Evolutionary conservation across 1,139 yeast genomes (phyloP), one percentile per base, ranked within the genome.

Genomic region (Nakaseomyces nivariensis): DNA sequence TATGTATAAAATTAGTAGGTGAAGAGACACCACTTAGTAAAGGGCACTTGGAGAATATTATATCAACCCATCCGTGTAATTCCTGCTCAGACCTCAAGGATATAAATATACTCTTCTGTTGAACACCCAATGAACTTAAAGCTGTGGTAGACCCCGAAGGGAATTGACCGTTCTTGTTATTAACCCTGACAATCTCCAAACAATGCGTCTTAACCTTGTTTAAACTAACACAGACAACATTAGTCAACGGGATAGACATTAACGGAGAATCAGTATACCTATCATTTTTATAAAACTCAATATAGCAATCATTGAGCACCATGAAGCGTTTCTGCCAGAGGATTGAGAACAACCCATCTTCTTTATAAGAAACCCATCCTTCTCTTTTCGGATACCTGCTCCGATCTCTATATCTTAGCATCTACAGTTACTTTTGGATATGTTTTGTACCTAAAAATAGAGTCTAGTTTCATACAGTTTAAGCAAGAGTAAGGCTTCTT

Each of bases 291-390:
- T 82, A 85, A 56, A 92, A 79, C 54, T 83, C 85, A 53, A 92
- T 71, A 40, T 82, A 78, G 50, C 83, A 77, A 56, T 89, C 96
- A 58, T 79, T 79, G 48, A 92, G 72, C 10, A 86, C 82, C 71
- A 90, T 73, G 65, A 74, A 90, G 58, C 95, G 78, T 64, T 89
- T 89, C 53, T 90, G 89, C 97, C 97, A 92, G 58, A 95, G 73
- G 66, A 90, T 88, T 11, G 89, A 79, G 55, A 87, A 78, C 37
- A 86, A 68, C 25, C 96, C 96, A 59, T 90, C 97, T 60, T 90
- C 97, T 66, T 88, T 89, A 50, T 88, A 82, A 50, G 87, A 86
- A 27, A 87, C 90, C 95, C 96, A 90, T 0, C 97, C 97, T 50
- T 34, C 42, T 26, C 37, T 38, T 26, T 13, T 38, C 13, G 42